Conservation (phyloP, 1,284 basidiomycete species). For the Coniferiporia weirii region DNA sequence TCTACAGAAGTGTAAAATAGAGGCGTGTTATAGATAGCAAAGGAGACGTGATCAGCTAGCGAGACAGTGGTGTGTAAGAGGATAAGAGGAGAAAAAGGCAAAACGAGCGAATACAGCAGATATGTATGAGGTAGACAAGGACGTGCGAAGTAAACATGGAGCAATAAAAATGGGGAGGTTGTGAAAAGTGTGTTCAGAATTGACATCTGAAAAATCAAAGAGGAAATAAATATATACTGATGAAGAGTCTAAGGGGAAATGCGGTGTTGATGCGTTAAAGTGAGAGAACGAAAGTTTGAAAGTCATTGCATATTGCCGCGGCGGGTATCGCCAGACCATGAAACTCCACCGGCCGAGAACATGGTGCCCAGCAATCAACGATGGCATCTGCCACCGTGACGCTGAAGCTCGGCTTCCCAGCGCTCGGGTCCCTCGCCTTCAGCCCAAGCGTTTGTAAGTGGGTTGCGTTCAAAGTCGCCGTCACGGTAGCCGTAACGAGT, state of each 20-base stretch:
- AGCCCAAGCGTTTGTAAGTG: conserved; percentile 55
- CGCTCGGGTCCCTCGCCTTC: conserved; percentile 52
- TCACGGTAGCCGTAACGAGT: conserved; percentile 72
- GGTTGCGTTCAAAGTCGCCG: conserved; percentile 74
- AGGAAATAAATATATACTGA: conserved; percentile 9
- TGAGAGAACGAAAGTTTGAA: not conserved
- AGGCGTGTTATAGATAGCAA: not conserved
- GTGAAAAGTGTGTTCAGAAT: not conserved
- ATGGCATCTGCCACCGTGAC: conserved; percentile 1
- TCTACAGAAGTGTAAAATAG: not conserved
- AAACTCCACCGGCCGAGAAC: not conserved
- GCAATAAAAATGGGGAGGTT: not conserved
- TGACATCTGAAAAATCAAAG: conserved; percentile 1
- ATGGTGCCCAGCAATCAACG: not conserved
- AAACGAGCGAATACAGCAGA: not conserved
- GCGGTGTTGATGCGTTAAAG: not conserved
- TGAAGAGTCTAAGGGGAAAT: not conserved
- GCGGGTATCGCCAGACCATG: not conserved
- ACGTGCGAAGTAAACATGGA: not conserved
- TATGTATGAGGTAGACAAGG: not conserved
- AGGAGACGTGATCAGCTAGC: not conserved
- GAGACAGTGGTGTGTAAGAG: not conserved
- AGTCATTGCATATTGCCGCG: not conserved
- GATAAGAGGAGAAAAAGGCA: not conserved
- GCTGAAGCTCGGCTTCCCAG: conserved; percentile 48